Evolutionary conservation across 257 asterid genomes (phyloP), one percentile per base, ranked within the genome.

Genomic region (Solanum infundibuliforme): DNA sequence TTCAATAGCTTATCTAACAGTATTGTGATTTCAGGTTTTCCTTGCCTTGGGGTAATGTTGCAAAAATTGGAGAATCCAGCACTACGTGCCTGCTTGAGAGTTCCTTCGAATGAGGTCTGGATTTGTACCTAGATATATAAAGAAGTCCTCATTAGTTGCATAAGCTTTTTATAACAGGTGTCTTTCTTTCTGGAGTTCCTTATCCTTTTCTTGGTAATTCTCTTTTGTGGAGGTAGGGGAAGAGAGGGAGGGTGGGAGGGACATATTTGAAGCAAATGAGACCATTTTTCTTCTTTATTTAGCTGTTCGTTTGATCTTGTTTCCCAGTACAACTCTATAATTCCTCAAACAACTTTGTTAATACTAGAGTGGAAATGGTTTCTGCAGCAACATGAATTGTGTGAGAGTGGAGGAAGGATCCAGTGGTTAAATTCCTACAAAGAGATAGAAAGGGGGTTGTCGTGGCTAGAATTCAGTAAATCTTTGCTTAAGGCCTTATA

Each of bases 61-160:
- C 99, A 97, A 89, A 97, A 95, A 90, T 90, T 97, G 95, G 99
- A 97, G 94, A 97, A 94, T 91, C 99, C 99, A 92, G 99, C 98
- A 88, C 88, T 97, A 88, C 97, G 98, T 79, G 96, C 98, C 34
- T 95, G 94, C 95, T 89, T 95, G 91, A 92, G 93, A 86, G 99
- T 97, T 83, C 92, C 98, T 84, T 88, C 96, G 12, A 94, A 93
- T 87, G 99, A 97, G 98, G 99, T 97, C 77, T 87, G 43, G 89
- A 79, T 90, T 90, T 85, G 62, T 87, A 48, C 43, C 86, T 48
- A 82, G 29, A 82, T 82, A 43, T 79, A 46, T 27, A 35, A 46
- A 79, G 38, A 79, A 29, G 39, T 81, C 85, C 39, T 27, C 60
- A 4, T 5, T 52, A 81, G 85, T 81, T 46, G 41, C 36, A 79